A percentile compares a stretch with the other conserved stretches of the same genome.
Conservation (phyloP, 2,329 filamentous ascomycete species). For the Exophiala oligosperma region DNA sequence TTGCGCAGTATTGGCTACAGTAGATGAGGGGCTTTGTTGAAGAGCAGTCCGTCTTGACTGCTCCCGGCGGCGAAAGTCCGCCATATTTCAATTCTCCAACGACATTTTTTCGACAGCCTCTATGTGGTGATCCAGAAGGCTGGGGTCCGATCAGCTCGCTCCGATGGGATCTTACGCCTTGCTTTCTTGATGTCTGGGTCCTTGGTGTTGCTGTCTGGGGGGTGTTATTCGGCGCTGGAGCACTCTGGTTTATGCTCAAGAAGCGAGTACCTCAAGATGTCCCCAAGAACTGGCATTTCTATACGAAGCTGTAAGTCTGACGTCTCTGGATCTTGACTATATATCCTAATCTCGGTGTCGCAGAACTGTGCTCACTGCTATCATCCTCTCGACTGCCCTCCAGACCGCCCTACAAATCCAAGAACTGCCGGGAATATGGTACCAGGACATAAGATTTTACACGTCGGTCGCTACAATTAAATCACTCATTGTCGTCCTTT, state of each 20-base stretch:
- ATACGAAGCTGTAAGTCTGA: conserved; percentile 75
- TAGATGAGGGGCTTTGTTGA: conserved; percentile 21
- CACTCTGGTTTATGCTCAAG: conserved; percentile 76
- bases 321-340: neutral
- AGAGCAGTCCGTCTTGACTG: conserved; percentile 25
- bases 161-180: conserved; percentile 93
- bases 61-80: conserved; percentile 7
- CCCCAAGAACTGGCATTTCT: conserved; percentile 88
- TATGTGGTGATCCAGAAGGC: conserved; percentile 87
- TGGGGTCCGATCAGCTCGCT: conserved; percentile 90
- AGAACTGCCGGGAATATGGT: conserved; percentile 69
- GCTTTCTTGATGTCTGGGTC: conserved; percentile 92
- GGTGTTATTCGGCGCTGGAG: conserved; percentile 71
- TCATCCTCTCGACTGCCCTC: conserved; percentile 67
- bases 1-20: conserved; percentile 1
- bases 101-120: conserved; percentile 54
- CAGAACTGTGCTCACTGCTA: conserved; percentile 63
- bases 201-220: conserved; percentile 76
- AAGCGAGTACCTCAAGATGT: conserved; percentile 68
- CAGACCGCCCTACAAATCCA: conserved; percentile 77
- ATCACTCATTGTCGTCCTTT: conserved; percentile 72
- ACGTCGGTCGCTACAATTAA: conserved; percentile 70
- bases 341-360: conserved; percentile 11
- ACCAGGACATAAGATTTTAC: conserved; percentile 82
- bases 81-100: neutral